Evolutionary conservation across 2,329 filamentous ascomycete species (phyloP).

Genomic region (Aplosporella prunicola): DNA sequence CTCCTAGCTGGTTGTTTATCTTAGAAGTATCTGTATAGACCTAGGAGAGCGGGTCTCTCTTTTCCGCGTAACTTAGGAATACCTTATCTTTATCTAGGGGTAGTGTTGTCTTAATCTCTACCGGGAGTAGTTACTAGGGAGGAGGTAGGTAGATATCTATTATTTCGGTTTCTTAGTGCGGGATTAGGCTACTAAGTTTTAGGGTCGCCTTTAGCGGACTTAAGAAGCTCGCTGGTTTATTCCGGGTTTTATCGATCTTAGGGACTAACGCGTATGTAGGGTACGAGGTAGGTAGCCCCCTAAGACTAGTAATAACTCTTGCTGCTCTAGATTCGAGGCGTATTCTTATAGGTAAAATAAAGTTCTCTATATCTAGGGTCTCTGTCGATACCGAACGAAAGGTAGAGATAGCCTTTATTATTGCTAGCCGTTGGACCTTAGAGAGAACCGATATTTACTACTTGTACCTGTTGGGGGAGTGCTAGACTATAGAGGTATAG

Average conservation of each 20-base stretch:
- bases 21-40: neutral
- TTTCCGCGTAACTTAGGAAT: too few species aligned
- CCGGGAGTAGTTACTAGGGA: neutral
- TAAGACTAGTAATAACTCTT: neutral
- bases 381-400: neutral
- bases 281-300: neutral
- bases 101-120: neutral
- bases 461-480: constrained; percentile 15
- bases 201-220: neutral
- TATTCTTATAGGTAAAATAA: neutral
- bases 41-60: too few species aligned
- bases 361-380: neutral
- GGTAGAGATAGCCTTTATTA: neutral
- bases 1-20: neutral
- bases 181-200: neutral
- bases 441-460: neutral
- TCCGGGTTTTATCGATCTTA: neutral
- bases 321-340: neutral
- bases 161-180: neutral
- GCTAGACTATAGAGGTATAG: constrained; percentile 18
- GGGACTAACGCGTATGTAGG: neutral
- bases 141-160: neutral
- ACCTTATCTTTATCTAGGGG: neutral
- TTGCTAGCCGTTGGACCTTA: neutral
- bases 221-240: neutral